Base-by-base conservation (phyloP, 2,329 filamentous ascomycete species). In the Fonsecaea nubica region DNA sequence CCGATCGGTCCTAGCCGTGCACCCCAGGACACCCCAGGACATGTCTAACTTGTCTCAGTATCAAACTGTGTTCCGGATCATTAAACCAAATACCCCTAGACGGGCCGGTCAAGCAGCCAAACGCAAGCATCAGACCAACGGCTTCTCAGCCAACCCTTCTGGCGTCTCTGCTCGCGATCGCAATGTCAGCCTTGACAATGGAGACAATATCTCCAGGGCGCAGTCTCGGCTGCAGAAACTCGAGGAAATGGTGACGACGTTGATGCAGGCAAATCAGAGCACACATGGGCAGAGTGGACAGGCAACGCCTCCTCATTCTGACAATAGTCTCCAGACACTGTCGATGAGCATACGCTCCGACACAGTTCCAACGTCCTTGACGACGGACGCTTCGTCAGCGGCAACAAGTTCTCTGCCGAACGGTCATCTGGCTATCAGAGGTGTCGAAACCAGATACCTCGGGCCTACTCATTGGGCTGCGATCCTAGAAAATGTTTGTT, bases 381-480 rank as follows among this genome's bases (percentile, higher is more conserved):
- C 8, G 35, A 15, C 36, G 10, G 13, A 33, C 33, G 35, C 45
- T 7, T 54, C 48, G 15, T 25, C 12, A 2, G 2, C 32, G 36
- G 10, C 38, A 13, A 9, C 18, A 42, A 33, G 57, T 18, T 18
- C 33, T n/a, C 42, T 13, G 7, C 10, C 54, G 6, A 60, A 60
- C 18, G 63, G 63, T 5, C 57, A 59, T 61, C 36, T 65, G 33
- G 56, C 60, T 13, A 33, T 60, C 38, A 52, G 56, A 38, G 45
- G 54, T 42, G 9, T 21, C 30, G 63, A 65, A 40, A 59, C 63
- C 21, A 65, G 45, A 33, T 80, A 80, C 65, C 74, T 78, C 12
- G 78, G 77, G 30, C 75, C 76, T 18, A 73, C 76, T 38, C 79
- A 81, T 63, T 81, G 79, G 79, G 74, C 75, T 38, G 74, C 79